Percentiles rank a stretch among this genome's conserved stretches.
phyloP scores from a whole-genome alignment of 306 rosid species.

The Quercus dentata region DNA sequence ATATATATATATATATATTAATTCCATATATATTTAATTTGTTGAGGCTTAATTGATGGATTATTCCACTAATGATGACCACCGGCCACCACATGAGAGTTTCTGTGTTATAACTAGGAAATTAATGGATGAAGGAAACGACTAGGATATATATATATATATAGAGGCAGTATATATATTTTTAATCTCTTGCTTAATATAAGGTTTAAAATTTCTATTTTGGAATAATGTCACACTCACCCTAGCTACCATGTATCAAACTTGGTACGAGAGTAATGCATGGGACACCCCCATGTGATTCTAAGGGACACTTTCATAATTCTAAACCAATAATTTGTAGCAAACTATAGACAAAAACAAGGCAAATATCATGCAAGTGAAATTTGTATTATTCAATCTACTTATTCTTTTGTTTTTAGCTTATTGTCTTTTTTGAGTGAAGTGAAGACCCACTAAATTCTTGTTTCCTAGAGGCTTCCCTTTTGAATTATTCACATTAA shows the following conservation, averaged over 20 bases:
- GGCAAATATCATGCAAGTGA: conserved; percentile 3
- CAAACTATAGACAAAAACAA: conserved; percentile 13
- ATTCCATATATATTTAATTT: no score
- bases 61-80: neutral
- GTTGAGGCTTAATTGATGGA: neutral
- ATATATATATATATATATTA: no score
- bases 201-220: neutral
- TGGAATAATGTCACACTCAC: conserved; percentile 9
- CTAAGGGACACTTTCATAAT: conserved; percentile 21
- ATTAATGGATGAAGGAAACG: neutral
- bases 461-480: conserved; percentile 52
- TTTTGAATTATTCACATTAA: conserved; percentile 20
- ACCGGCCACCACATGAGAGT: neutral
- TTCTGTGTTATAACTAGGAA: neutral
- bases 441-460: conserved; percentile 31
- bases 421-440: neutral
- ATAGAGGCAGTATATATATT: neutral
- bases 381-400: conserved; percentile 3
- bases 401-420: conserved; percentile 4
- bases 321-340: conserved; percentile 35
- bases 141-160: neutral
- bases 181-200: neutral
- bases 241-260: neutral
- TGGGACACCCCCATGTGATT: conserved; percentile 77
- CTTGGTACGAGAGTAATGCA: conserved; percentile 8